Percentiles rank a stretch among this genome's conserved stretches.
Conservation (phyloP, 2,329 filamentous ascomycete genomes). For the Leptographium radiaticola region DNA sequence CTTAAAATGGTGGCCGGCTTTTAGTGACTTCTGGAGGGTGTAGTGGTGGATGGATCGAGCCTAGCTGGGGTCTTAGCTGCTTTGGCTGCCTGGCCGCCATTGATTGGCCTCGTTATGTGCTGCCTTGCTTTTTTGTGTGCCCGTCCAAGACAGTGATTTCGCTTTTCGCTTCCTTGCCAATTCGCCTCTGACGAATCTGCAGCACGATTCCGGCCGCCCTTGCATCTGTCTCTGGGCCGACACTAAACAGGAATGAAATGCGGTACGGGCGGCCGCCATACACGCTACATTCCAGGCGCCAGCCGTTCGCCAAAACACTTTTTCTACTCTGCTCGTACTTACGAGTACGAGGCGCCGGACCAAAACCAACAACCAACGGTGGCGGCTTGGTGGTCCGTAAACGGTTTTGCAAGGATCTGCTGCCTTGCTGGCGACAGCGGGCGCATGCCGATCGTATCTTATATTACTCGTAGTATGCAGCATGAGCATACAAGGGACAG, state of each 20-base stretch:
- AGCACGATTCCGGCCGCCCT: not conserved
- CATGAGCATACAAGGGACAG: no score
- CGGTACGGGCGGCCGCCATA: no score
- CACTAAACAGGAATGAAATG: no score
- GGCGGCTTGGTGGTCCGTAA: not conserved
- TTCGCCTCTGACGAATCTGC: not conserved
- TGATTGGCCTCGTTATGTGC: not conserved
- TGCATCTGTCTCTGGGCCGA: not conserved
- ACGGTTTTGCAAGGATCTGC: not conserved
- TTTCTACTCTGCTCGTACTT: no score
- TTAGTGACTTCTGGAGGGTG: slow-evolving; percentile 4
- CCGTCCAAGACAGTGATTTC: not conserved
- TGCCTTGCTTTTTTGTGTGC: not conserved
- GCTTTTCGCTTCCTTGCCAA: not conserved
- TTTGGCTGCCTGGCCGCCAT: not conserved
- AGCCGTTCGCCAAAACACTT: no score
- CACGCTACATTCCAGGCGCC: no score
- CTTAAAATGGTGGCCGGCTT: slow-evolving; percentile 21
- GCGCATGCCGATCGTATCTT: no score
- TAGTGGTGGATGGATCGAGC: not conserved
- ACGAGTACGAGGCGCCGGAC: not conserved
- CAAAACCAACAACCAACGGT: not conserved
- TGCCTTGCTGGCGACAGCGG: not conserved
- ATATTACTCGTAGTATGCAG: no score
- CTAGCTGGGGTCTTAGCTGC: not conserved